These are phyloP conservation scores for Aspergillus puulaauensis DNA, from an alignment of 2,329 filamentous ascomycete species.

Conservation along the genomic window DNA sequence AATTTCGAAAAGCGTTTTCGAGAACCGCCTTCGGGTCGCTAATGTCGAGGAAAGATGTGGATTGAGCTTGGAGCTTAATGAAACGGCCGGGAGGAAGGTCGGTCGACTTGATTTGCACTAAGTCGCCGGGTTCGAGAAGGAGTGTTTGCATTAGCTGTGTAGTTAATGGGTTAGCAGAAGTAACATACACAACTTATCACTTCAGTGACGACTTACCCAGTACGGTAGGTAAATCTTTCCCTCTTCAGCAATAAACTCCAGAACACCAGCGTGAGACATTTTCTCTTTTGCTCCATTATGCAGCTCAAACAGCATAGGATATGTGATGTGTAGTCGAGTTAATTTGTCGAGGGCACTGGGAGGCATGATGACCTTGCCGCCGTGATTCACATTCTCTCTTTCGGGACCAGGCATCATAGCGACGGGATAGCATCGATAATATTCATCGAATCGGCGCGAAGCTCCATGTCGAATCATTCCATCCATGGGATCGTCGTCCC, in stretches of 20 bases:
- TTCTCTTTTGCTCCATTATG: constrained; percentile 79
- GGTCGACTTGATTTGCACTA: constrained; percentile 92
- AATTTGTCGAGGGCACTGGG: constrained; percentile 95
- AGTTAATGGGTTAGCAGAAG: constrained; percentile 5
- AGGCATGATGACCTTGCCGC: constrained; percentile 97
- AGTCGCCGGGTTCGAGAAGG: constrained; percentile 83
- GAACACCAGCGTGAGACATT: constrained; percentile 87
- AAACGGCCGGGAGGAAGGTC: constrained; percentile 85
- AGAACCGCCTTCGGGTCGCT: constrained; percentile 96
- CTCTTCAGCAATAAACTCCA: constrained; percentile 97
- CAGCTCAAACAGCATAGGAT: constrained; percentile 95
- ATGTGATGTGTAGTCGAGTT: constrained; percentile 91
- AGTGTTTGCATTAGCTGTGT: constrained; percentile 89
- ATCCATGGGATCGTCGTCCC: constrained; percentile 53
- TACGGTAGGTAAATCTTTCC: constrained; percentile 93
- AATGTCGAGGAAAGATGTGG: constrained; percentile 90
- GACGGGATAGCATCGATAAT: constrained; percentile 95
- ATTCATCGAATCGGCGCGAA: constrained; percentile 89
- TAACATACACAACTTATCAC: background rate
- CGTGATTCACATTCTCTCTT: constrained; percentile 86
- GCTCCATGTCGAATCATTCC: constrained; percentile 52
- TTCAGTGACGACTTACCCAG: constrained; percentile 63
- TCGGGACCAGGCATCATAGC: constrained; percentile 91
- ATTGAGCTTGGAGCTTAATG: constrained; percentile 96
- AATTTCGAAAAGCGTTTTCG: constrained; percentile 94